A percentile compares a stretch with the other conserved stretches of the same genome.
These are phyloP conservation scores for Apiospora saccharicola DNA, from an alignment of 2,329 filamentous ascomycete species.

Conservation along the genomic window DNA sequence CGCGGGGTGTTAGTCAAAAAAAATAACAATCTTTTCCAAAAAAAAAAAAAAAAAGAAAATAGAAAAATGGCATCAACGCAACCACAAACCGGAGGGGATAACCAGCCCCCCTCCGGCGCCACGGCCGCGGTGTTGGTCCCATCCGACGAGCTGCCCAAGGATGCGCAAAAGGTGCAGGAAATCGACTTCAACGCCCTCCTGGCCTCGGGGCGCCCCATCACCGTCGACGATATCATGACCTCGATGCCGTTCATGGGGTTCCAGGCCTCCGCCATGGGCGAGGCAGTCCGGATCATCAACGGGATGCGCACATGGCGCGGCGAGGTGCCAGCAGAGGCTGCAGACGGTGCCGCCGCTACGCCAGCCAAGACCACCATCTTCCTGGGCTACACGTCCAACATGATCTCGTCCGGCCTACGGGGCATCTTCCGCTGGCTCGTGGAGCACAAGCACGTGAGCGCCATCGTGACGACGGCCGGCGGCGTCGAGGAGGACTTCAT, in stretches of 20 bases:
- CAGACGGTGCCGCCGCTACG: conserved; percentile 51
- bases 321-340: conserved; percentile 64
- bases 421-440: conserved; percentile 93
- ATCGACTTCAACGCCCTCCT: conserved; percentile 90
- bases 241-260: conserved; percentile 89
- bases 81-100: conserved; percentile 4
- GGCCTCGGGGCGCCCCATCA: conserved; percentile 68
- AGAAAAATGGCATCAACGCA: conserved; percentile 13
- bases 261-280: conserved; percentile 75
- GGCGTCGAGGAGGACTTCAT: conserved; percentile 98
- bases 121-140: conserved; percentile 85
- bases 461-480: conserved; percentile 93
- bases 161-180: conserved; percentile 83
- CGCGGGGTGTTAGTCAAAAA: conserved; percentile 5
- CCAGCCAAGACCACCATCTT: conserved; percentile 79
- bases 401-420: conserved; percentile 94
- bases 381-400: conserved; percentile 95
- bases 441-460: conserved; percentile 89
- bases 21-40: neutral
- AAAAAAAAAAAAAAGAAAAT: neutral
- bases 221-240: conserved; percentile 82
- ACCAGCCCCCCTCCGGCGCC: conserved; percentile 63
- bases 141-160: conserved; percentile 82
- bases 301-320: conserved; percentile 90
- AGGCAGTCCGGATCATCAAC: conserved; percentile 90